Percentiles rank a stretch among this genome's conserved stretches.
phyloP scores from a whole-genome alignment of 441 rosid genomes.

The Heliophila coronopifolia region DNA sequence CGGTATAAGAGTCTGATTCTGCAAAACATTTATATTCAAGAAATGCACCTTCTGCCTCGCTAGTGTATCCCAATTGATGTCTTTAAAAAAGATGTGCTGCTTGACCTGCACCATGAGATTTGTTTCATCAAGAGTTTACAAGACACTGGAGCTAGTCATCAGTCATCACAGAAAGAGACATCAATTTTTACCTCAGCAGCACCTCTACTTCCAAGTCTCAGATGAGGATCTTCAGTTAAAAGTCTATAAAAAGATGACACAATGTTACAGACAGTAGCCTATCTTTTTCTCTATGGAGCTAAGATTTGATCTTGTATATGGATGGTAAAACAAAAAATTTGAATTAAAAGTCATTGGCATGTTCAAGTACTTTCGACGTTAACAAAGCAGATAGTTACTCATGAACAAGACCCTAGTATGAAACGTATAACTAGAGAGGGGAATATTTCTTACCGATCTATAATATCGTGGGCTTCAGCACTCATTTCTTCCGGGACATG shows the following conservation, averaged over 20 bases:
- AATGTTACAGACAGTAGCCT: slow-evolving; percentile 7
- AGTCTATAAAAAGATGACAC: slow-evolving; percentile 45
- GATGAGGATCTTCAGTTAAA: slow-evolving; percentile 93
- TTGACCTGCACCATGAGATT: slow-evolving; percentile 58
- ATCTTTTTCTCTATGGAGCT: slow-evolving; percentile 3
- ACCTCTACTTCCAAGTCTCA: slow-evolving; percentile 92
- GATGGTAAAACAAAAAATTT: too few relatives aligned
- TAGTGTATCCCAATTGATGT: slow-evolving; percentile 95
- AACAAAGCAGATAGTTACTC: too few relatives aligned
- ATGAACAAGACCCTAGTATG: too few relatives aligned
- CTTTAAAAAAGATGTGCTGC: slow-evolving; percentile 82
- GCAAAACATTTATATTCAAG: slow-evolving; percentile 2
- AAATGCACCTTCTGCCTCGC: slow-evolving; percentile 85
- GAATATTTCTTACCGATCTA: slow-evolving; percentile 58
- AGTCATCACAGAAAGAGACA: slow-evolving; percentile 14
- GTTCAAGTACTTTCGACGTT: too few relatives aligned
- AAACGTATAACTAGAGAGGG: neutral
- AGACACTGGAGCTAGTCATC: slow-evolving; percentile 13
- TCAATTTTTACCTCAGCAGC: slow-evolving; percentile 72
- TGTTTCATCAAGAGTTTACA: slow-evolving; percentile 6
- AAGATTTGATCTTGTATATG: neutral
- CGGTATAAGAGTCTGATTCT: slow-evolving; percentile 1
- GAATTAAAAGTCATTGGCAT: too few relatives aligned
- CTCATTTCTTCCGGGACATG: slow-evolving; percentile 80
- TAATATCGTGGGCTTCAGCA: slow-evolving; percentile 73